phyloP scores from a whole-genome alignment of 345 rosid species.

The Physaria fendleri region DNA sequence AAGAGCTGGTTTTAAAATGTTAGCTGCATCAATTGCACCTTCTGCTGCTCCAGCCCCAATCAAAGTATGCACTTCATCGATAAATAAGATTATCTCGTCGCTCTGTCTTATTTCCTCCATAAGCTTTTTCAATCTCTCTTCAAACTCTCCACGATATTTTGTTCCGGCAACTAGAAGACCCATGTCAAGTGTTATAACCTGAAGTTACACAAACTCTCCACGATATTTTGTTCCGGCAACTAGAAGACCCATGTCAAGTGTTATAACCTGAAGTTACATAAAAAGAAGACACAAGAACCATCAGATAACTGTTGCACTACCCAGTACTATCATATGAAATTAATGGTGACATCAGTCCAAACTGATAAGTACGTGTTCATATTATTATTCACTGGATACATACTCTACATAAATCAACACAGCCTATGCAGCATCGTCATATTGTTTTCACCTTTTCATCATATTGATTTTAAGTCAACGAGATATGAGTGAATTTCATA shows the following conservation, averaged over 20 bases:
- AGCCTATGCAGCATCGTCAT: neutral
- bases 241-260: slow-evolving; percentile 98
- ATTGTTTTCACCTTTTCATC: neutral
- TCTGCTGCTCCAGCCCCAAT: slow-evolving; percentile 99
- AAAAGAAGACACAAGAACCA: neutral
- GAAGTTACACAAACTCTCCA: slow-evolving; percentile 55
- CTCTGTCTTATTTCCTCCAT: slow-evolving; percentile 99
- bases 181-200: slow-evolving; percentile 98
- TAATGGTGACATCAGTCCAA: neutral
- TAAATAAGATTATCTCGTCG: slow-evolving; percentile 90
- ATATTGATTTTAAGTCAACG: neutral
- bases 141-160: slow-evolving; percentile 96
- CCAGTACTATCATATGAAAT: neutral
- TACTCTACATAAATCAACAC: neutral
- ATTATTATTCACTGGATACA: neutral
- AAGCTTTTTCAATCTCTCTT: slow-evolving; percentile 92
- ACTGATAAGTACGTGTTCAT: neutral
- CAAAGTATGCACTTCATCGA: slow-evolving; percentile 96
- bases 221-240: slow-evolving; percentile 99
- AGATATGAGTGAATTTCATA: neutral
- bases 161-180: slow-evolving; percentile 99
- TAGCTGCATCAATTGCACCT: slow-evolving; percentile 99
- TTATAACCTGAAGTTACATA: slow-evolving; percentile 56
- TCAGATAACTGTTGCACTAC: neutral
- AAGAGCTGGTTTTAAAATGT: slow-evolving; percentile 93